Evolutionary conservation across 148 eudicot species (phyloP).

Genomic region (Rhododendron vialii): DNA sequence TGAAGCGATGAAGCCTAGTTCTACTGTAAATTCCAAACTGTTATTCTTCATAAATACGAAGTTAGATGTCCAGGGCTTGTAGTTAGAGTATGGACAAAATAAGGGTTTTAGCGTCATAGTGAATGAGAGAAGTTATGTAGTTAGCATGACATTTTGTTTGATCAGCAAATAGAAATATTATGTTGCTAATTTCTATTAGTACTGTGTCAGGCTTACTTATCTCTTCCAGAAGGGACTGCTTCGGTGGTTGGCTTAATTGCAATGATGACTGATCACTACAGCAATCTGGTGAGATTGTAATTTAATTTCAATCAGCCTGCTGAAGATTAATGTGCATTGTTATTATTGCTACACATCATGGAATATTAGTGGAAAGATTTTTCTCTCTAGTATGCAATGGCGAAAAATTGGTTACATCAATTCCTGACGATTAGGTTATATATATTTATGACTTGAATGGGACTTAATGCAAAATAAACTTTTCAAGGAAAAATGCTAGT

Average conservation of each 20-base stretch:
- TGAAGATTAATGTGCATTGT: neutral
- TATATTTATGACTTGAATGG: neutral
- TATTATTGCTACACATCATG: neutral
- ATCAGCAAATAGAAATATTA: neutral
- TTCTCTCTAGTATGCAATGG: neutral
- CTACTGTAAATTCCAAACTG: neutral
- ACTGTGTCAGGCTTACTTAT: slow-evolving; percentile 77
- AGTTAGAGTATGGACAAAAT: neutral
- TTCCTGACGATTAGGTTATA: neutral
- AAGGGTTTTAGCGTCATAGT: neutral
- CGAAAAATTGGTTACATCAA: neutral
- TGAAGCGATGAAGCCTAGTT: neutral
- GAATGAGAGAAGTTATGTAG: slow-evolving; percentile 7
- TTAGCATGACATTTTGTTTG: neutral
- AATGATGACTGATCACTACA: slow-evolving; percentile 98
- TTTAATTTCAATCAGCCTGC: neutral
- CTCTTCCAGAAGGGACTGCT: slow-evolving; percentile 99
- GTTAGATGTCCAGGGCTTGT: neutral
- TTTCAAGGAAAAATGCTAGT: neutral
- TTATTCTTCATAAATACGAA: neutral
- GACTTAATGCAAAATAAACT: neutral
- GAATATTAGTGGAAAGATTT: neutral
- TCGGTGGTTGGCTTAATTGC: slow-evolving; percentile 95
- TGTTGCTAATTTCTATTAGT: slow-evolving; percentile 9
- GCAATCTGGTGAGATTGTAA: slow-evolving; percentile 66